These are phyloP conservation scores for Leptomonas pyrrhocoris DNA, from an alignment of 208 protist species.

Conservation along the genomic window DNA sequence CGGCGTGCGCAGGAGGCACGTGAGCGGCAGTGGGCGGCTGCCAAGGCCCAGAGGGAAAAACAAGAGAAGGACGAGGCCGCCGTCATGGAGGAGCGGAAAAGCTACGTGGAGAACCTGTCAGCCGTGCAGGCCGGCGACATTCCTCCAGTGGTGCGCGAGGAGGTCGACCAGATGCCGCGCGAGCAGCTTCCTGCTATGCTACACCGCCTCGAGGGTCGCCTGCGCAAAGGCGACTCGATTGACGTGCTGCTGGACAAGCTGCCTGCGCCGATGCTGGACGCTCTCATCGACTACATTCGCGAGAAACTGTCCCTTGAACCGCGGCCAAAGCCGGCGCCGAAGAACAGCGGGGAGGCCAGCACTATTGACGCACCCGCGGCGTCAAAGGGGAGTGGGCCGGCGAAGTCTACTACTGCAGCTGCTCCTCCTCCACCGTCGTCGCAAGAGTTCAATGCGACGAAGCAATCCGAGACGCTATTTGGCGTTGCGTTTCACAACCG, in stretches of 20 bases:
- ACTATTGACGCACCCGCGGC: background rate
- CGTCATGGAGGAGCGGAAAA: conserved; percentile 71
- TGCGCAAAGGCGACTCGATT: conserved; percentile 74
- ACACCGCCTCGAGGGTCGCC: conserved; percentile 64
- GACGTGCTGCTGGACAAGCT: conserved; percentile 86
- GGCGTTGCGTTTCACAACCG: conserved; percentile 89
- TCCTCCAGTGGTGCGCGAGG: conserved; percentile 69
- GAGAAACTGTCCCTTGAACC: conserved; percentile 75
- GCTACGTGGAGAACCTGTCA: conserved; percentile 75
- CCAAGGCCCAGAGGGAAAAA: conserved; percentile 34
- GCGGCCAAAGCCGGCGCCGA: conserved; percentile 3
- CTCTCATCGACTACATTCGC: conserved; percentile 74
- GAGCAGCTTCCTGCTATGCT: conserved; percentile 76
- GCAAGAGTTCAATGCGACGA: conserved; percentile 84
- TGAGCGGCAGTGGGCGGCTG: conserved; percentile 36
- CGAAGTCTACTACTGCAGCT: background rate
- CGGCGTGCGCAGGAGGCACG: conserved; percentile 29
- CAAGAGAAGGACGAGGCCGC: conserved; percentile 56
- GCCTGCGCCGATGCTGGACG: conserved; percentile 58
- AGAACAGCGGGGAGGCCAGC: background rate
- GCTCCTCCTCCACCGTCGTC: background rate
- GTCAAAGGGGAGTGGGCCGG: background rate
- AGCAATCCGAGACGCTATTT: conserved; percentile 79
- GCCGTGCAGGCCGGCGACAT: conserved; percentile 79
- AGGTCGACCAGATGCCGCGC: conserved; percentile 74